These are phyloP conservation scores for Aphanomyces astaci DNA, from an alignment of 352 stramenopile species.

Conservation along the genomic window DNA sequence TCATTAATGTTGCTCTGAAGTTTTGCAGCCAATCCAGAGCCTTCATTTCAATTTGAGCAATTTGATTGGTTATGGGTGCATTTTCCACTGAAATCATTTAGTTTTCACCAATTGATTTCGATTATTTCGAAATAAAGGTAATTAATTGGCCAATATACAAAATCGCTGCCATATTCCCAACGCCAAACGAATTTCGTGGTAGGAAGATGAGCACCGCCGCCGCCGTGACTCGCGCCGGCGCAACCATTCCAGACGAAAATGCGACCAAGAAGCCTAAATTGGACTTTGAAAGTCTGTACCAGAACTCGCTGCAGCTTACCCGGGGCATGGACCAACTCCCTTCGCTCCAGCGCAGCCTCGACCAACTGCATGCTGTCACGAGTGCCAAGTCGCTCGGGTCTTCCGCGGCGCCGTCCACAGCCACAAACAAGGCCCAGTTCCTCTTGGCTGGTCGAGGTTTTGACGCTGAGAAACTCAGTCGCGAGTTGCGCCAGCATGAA, in stretches of 20 bases:
- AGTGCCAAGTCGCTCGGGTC: constrained; percentile 30
- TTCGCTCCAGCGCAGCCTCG: constrained; percentile 65
- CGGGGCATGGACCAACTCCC: constrained; percentile 68
- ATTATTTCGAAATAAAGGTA: neutral
- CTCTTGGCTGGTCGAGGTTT: constrained; percentile 76
- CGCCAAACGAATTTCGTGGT: neutral
- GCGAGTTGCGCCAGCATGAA: constrained; percentile 73
- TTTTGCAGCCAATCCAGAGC: neutral
- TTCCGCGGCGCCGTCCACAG: constrained; percentile 21
- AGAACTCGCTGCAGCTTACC: constrained; percentile 82
- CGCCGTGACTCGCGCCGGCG: neutral
- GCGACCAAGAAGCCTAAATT: constrained; percentile 26
- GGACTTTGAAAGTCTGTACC: constrained; percentile 80
- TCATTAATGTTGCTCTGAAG: neutral
- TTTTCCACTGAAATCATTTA: no score
- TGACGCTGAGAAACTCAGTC: constrained; percentile 79
- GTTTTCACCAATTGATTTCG: neutral
- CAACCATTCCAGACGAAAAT: neutral
- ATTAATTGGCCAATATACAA: constrained; percentile 6
- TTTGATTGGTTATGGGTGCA: constrained; percentile 11
- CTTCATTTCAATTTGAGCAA: neutral
- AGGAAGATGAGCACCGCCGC: neutral
- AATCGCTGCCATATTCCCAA: neutral
- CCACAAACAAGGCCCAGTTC: constrained; percentile 73
- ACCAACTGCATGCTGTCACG: constrained; percentile 71